Conservation (phyloP, 2,329 filamentous ascomycete genomes). For the Penicillium sp. region DNA sequence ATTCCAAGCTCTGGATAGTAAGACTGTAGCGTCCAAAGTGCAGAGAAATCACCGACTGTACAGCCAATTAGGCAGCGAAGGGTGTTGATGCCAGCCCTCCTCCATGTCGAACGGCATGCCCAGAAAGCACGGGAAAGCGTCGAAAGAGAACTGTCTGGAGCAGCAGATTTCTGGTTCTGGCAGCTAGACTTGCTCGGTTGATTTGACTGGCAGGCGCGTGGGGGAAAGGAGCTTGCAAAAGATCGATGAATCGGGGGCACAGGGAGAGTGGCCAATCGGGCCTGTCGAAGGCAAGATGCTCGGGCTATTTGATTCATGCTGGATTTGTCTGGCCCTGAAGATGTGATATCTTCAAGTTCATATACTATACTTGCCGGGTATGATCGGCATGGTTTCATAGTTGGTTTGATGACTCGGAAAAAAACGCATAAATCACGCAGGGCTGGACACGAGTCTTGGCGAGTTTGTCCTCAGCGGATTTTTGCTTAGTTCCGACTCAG, state of each 20-base stretch:
- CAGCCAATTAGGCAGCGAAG: conserved; percentile 59
- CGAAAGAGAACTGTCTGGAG: neutral
- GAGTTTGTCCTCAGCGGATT: neutral
- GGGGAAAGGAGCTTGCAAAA: neutral
- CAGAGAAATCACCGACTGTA: conserved; percentile 58
- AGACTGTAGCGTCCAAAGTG: conserved; percentile 58
- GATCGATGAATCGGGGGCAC: neutral
- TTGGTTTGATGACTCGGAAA: neutral
- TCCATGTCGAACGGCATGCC: conserved; percentile 47
- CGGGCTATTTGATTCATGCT: neutral
- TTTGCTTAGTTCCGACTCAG: neutral
- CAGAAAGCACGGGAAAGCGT: conserved; percentile 33
- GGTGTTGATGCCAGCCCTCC: conserved; percentile 56
- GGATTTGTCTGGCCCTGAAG: neutral
- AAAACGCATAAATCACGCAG: neutral
- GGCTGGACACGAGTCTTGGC: neutral
- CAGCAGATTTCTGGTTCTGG: neutral
- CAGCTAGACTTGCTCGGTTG: neutral
- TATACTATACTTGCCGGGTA: neutral
- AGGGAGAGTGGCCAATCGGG: neutral
- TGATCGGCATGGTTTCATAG: neutral
- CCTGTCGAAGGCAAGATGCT: neutral
- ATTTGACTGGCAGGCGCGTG: neutral
- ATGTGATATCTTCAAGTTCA: neutral
- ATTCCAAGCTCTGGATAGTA: conserved; percentile 51